Evolutionary conservation across 139 green algal genomes (phyloP).

Genomic region (Chlorella sp.): DNA sequence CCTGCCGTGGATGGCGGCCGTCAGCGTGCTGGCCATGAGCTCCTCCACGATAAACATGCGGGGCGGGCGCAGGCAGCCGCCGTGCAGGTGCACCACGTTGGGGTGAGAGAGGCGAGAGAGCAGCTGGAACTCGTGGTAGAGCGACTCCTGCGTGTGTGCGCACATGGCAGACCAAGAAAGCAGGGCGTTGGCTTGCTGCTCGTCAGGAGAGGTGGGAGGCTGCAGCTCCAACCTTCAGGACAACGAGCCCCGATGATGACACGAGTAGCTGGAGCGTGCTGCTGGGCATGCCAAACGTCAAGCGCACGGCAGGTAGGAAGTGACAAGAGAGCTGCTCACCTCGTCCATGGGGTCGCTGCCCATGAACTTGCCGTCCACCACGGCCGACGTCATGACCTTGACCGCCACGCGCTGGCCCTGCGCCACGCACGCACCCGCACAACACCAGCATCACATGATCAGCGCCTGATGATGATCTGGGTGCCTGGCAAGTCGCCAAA

Average conservation of each 20-base stretch:
- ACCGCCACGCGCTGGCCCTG: conserved; percentile 13
- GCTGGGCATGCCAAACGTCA: too few species aligned
- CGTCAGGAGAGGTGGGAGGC: too few species aligned
- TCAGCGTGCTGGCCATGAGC: conserved; percentile 20
- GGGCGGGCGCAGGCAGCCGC: conserved; percentile 20
- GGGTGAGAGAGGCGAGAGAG: conserved; percentile 33
- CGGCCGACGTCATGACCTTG: conserved; percentile 18
- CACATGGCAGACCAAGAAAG: too few species aligned
- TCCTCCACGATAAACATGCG: conserved; percentile 36
- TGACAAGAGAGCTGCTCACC: not conserved
- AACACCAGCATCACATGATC: too few species aligned
- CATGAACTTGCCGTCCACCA: conserved; percentile 17
- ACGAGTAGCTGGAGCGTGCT: too few species aligned
- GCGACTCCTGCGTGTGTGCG: not conserved
- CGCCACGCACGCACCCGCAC: too few species aligned
- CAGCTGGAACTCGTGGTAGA: conserved; percentile 19
- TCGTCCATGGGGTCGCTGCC: not conserved
- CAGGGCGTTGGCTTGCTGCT: too few species aligned
- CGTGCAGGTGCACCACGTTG: conserved; percentile 47
- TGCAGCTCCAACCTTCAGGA: too few species aligned
- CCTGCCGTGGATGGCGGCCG: conserved; percentile 5
- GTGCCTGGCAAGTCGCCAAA: not conserved
- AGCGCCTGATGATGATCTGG: too few species aligned
- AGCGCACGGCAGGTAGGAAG: too few species aligned
- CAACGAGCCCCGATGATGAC: too few species aligned